A percentile compares a stretch with the other conserved stretches of the same genome.
Evolutionary conservation across 2,329 filamentous ascomycete genomes (phyloP).

Genomic region (Podosphaera xanthii): DNA sequence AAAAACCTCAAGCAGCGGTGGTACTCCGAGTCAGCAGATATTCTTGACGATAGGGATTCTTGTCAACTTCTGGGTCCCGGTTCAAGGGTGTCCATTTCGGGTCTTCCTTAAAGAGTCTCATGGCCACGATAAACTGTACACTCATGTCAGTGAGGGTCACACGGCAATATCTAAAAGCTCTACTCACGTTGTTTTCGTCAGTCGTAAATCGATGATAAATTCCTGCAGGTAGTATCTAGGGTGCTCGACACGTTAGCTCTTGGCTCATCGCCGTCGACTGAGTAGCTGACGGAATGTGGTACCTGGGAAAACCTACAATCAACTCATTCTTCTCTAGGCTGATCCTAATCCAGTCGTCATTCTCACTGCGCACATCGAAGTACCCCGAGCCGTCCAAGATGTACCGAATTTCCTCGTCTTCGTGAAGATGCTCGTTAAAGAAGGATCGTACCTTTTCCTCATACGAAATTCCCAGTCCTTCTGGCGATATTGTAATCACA

Average conservation of each 20-base stretch:
- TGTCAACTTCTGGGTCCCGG: constrained; percentile 52
- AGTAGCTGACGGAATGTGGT: neutral
- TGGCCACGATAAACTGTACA: constrained; percentile 69
- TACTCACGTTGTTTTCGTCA: constrained; percentile 65
- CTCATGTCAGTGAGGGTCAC: neutral
- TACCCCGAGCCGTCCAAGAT: constrained; percentile 73
- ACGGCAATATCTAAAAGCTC: neutral
- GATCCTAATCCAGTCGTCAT: constrained; percentile 78
- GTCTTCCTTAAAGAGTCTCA: constrained; percentile 94
- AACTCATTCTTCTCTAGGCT: constrained; percentile 66
- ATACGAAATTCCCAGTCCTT: constrained; percentile 66
- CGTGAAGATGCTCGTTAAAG: constrained; percentile 88
- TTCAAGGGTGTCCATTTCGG: constrained; percentile 96
- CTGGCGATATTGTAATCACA: constrained; percentile 70
- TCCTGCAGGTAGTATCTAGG: constrained; percentile 58
- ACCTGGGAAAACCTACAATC: constrained; percentile 23
- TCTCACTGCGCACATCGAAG: constrained; percentile 71
- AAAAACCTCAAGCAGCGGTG: neutral
- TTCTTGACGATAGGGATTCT: constrained; percentile 53
- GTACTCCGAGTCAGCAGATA: constrained; percentile 31
- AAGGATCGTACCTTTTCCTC: constrained; percentile 87
- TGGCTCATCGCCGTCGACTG: neutral
- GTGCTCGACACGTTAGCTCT: neutral
- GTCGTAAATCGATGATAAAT: constrained; percentile 98
- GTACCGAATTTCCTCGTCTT: constrained; percentile 96